Evolutionary conservation across 2,329 filamentous ascomycete genomes (phyloP).

Genomic region (Arthroderma sp.): DNA sequence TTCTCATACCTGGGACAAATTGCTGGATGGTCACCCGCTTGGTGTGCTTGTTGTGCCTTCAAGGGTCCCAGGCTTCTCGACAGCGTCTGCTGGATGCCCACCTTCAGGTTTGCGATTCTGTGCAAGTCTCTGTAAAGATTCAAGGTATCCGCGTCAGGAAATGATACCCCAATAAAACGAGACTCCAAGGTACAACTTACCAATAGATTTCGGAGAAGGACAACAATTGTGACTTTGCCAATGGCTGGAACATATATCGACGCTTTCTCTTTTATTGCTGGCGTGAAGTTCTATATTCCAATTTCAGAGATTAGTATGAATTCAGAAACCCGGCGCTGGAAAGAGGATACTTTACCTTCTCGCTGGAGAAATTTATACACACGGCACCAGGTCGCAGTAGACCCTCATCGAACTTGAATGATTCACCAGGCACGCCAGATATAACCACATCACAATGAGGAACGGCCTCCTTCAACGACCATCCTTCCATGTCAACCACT

Average conservation of each 20-base stretch:
- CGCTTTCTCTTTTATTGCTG: conserved; percentile 85
- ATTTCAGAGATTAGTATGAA: conserved; percentile 6
- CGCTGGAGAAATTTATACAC: conserved; percentile 98
- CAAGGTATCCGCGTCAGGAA: not conserved
- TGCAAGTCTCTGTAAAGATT: conserved; percentile 27
- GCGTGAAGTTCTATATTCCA: conserved; percentile 60
- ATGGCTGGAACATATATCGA: conserved; percentile 95
- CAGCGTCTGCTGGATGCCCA: conserved; percentile 30
- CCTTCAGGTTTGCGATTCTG: conserved; percentile 33
- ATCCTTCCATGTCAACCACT: conserved; percentile 69
- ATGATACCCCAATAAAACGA: conserved; percentile 4
- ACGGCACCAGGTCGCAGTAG: conserved; percentile 79
- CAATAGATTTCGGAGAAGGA: conserved; percentile 77
- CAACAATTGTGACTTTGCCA: conserved; percentile 92
- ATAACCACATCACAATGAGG: conserved; percentile 90
- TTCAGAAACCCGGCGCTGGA: not conserved
- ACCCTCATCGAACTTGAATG: conserved; percentile 78
- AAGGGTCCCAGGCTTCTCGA: conserved; percentile 32
- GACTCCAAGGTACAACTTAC: conserved; percentile 40
- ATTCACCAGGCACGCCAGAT: conserved; percentile 75
- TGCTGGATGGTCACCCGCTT: not conserved
- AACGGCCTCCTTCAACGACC: conserved; percentile 67
- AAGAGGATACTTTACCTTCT: conserved; percentile 43
- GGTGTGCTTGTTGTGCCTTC: conserved; percentile 17
- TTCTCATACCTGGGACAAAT: not conserved